Base-by-base conservation (phyloP, 1,284 basidiomycete species). In the Megacollybia platyphylla region DNA sequence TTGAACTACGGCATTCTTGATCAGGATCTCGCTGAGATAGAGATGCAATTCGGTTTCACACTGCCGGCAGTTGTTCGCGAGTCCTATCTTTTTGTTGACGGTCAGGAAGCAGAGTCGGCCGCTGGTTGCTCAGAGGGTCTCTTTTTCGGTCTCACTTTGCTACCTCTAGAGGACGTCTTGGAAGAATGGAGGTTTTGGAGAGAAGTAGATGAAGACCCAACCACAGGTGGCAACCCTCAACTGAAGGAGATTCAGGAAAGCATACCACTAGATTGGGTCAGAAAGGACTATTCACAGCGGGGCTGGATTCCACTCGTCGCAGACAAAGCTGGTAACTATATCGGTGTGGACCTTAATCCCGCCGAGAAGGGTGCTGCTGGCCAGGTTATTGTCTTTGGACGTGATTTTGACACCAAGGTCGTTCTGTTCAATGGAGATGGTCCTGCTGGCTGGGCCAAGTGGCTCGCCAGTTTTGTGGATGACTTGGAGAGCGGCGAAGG, bases 321-420 rank as follows among this genome's bases (percentile, higher is more conserved):
- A 34, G 94, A 99, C 64, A 87, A 87, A 51, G 81, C 80, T 13
- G 96, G 94, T 20, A 99, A 99, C 64, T 99, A 99, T 58, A 76
- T 97, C 48, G 94, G 94, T 42, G 74, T 99, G 40, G 94, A 99
- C 60, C 73, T 98, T 47, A 90, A 84, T 60, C 94, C 94, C 4
- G 87, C 65, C 15, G 76, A 81, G 48, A 60, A 63, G 34, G 94
- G 92, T 39, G 61, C 76, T 2, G 69, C 77, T 40, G 96, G 94
- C 3, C 94, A 98, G 60, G 92, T 97, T 41, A 97, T 98, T 49
- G 81, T 97, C 39, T 98, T 97, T 60, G 94, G 94, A 9, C 76
- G 94, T 42, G 94, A 98, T 58, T 97, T 98, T 61, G 94, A 98
- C 61, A 88, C 91, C 18, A 98, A 98, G 60, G 88, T 97, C 34